Conservation (phyloP, 2,329 filamentous ascomycete species). For the Venturia carpophila region DNA sequence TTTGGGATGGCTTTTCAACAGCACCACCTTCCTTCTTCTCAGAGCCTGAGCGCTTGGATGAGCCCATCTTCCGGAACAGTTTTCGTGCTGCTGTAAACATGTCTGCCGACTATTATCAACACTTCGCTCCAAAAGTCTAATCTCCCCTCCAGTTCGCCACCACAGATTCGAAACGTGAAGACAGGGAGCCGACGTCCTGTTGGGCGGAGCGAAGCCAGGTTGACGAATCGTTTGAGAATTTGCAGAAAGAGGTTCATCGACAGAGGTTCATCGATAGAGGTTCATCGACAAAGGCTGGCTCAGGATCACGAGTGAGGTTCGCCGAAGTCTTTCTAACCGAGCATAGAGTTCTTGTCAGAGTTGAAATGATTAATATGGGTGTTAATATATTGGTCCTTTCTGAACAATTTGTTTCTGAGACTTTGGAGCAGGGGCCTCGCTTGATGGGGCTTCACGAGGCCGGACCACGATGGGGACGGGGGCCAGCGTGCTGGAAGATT, state of each 20-base stretch:
- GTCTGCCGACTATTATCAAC: not conserved
- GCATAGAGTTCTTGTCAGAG: not conserved
- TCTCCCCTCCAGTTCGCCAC: not conserved
- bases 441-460: not conserved
- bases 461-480: not conserved
- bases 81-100: not conserved
- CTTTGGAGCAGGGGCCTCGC: not conserved
- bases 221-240: not conserved
- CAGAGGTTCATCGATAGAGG: not conserved
- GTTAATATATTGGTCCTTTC: slow-evolving; percentile 2
- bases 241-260: not conserved
- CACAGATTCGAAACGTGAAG: slow-evolving; percentile 1
- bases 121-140: not conserved
- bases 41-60: slow-evolving; percentile 2
- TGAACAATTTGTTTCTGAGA: not conserved
- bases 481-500: not conserved
- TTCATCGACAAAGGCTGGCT: not conserved
- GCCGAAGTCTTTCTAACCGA: not conserved
- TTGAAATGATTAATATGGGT: not conserved
- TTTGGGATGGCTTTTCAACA: not conserved
- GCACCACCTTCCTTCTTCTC: not conserved
- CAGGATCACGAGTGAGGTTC: not conserved
- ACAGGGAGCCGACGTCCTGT: not conserved
- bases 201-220: not conserved
- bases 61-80: not conserved